phyloP scores from a whole-genome alignment of 352 stramenopile species.

The Globisporangium sylvaticum region DNA sequence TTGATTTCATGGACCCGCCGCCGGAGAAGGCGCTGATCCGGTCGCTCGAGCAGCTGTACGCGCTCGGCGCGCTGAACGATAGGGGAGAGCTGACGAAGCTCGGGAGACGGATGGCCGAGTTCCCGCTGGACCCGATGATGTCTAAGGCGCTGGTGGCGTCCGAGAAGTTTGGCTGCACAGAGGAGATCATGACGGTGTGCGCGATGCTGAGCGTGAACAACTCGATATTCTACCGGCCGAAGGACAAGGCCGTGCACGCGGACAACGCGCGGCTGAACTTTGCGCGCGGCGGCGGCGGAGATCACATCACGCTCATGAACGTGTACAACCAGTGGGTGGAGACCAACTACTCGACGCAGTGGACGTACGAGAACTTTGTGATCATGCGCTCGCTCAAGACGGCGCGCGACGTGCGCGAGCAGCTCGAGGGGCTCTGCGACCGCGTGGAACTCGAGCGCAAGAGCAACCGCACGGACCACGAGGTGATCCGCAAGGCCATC shows the following conservation, averaged over 20 bases:
- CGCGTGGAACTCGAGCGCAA: conserved; percentile 95
- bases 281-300: conserved; percentile 93
- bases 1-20: conserved; percentile 99
- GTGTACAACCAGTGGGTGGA: conserved; percentile 99
- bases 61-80: conserved; percentile 98
- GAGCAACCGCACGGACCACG: conserved; percentile 86
- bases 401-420: conserved; percentile 97
- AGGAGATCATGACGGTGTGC: conserved; percentile 96
- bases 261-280: conserved; percentile 99
- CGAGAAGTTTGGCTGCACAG: conserved; percentile 89
- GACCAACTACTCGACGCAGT: conserved; percentile 96
- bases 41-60: conserved; percentile 98
- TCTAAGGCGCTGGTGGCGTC: conserved; percentile 90
- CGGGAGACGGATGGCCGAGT: conserved; percentile 94
- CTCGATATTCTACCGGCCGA: conserved; percentile 98
- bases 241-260: conserved; percentile 98
- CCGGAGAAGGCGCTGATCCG: conserved; percentile 98
- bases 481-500: conserved; percentile 95
- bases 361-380: conserved; percentile 95
- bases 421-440: conserved; percentile 98
- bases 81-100: conserved; percentile 97
- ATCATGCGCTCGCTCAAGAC: conserved; percentile 97
- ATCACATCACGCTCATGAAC: conserved; percentile 96
- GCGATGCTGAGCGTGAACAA: conserved; percentile 98
- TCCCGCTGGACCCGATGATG: conserved; percentile 94